Evolutionary conservation across 2,329 filamentous ascomycete species (phyloP).

Genomic region (Diplodia seriata): DNA sequence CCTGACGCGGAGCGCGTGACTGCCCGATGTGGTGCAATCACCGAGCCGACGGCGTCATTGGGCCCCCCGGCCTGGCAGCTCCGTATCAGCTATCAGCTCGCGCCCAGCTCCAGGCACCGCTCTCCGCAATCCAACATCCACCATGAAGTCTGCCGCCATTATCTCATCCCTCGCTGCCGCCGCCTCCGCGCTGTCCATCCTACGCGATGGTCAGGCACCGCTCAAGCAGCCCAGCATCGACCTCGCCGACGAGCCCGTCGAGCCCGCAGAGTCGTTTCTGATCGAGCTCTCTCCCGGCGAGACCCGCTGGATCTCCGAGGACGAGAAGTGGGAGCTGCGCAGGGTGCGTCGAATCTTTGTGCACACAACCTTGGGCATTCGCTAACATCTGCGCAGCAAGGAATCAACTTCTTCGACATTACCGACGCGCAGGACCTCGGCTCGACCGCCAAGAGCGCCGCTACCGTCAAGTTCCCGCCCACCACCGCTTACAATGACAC

Average conservation of each 20-base stretch:
- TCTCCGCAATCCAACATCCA: not conserved
- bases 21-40: conserved; percentile 17
- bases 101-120: conserved; percentile 9
- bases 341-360: conserved; percentile 65
- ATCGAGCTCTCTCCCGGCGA: conserved; percentile 86
- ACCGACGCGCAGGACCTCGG: conserved; percentile 76
- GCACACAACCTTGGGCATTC: not conserved
- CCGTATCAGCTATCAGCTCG: conserved; percentile 27
- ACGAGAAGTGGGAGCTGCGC: conserved; percentile 91
- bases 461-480: conserved; percentile 69
- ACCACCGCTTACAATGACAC: conserved; percentile 70
- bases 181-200: conserved; percentile 29
- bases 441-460: conserved; percentile 41
- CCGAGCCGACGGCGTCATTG: conserved; percentile 21
- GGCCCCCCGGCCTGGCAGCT: conserved; percentile 4
- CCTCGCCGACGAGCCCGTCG: not conserved
- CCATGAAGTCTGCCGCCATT: conserved; percentile 32
- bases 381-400: conserved; percentile 65
- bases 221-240: conserved; percentile 20
- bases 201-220: conserved; percentile 30
- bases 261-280: conserved; percentile 61
- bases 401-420: conserved; percentile 92
- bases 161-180: conserved; percentile 30
- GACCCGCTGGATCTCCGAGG: conserved; percentile 86
- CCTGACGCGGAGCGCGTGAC: conserved; percentile 13